phyloP scores from a whole-genome alignment of 2,329 filamentous ascomycete genomes.

The Fonsecaea monophora region DNA sequence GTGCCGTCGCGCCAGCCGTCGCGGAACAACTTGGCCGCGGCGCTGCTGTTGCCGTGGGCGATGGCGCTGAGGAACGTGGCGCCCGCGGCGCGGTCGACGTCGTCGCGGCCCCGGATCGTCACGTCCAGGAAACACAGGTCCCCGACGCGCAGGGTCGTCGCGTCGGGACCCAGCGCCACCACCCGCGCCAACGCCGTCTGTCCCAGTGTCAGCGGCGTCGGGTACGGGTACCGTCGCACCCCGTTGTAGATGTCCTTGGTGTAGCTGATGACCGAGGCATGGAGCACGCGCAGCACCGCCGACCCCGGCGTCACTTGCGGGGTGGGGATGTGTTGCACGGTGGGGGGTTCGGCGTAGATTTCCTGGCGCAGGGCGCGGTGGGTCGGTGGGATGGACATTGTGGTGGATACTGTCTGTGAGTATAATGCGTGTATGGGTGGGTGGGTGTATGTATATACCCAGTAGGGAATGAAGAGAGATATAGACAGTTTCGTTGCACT shows the following conservation, averaged over 20 bases:
- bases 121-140: constrained; percentile 51
- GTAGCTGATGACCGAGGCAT: constrained; percentile 45
- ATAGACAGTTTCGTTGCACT: too few relatives aligned
- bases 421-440: background rate
- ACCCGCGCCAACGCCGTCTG: constrained; percentile 48
- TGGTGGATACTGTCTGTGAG: background rate
- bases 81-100: constrained; percentile 34
- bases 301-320: constrained; percentile 47
- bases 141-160: constrained; percentile 46
- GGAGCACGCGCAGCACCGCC: constrained; percentile 51
- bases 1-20: constrained; percentile 49
- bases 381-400: constrained; percentile 17
- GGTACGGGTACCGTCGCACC: constrained; percentile 48
- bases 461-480: background rate
- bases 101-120: constrained; percentile 48
- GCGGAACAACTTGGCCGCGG: constrained; percentile 44
- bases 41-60: constrained; percentile 42
- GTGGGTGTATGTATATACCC: background rate
- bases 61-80: constrained; percentile 30
- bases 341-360: constrained; percentile 20
- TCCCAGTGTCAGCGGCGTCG: constrained; percentile 47
- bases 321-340: constrained; percentile 22
- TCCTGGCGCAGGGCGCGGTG: constrained; percentile 32
- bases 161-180: constrained; percentile 48
- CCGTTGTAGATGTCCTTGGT: constrained; percentile 45